Base-by-base conservation (phyloP, 129 eudicot species). In the Tagetes erecta region DNA sequence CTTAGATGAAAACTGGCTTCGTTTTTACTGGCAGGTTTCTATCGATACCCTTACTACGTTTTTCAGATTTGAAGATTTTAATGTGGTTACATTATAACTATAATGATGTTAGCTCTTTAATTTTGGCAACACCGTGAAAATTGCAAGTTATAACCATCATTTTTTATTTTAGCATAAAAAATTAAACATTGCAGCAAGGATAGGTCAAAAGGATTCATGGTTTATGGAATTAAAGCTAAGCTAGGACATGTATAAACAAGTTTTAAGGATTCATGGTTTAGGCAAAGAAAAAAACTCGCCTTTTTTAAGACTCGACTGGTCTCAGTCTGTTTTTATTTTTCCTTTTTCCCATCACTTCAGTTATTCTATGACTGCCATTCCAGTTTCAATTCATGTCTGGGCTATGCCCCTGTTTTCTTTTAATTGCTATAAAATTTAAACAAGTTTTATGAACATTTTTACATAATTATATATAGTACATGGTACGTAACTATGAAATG, bases 1-100 rank as follows among this genome's bases (percentile, higher is more conserved):
- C 66, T 85, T 95, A 64, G 97, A 91, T 84, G 89, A 94, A 81
- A 94, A 94, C 64, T 91, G 97, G 97, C 97, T 94, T 71, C 92
- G 99, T 30, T 91, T 95, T 81, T 95, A 91, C 68, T 95, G 99
- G 97, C 97, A 91, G 97, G 97, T 89, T 27, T 39, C 35, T 68
- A 63, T 53, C 57, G 4, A 68, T 52, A 68, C 72, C 82, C 20
- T 78, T 12, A 1, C 41, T 55, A 68, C 64, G 13, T 60, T 64
- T 68, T 60, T 34, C 1, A 52, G 56, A 45, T 20, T 62, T 36
- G 8, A 27, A 64, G 8, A 4, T 39, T 30, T 51, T 64, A 27
- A 50, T 10, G 64, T 49, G 60, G 71, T 64, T 75, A 73, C 49
- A 33, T 47, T 64, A 71, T 49, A 49, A 36, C 67, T 36, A 12